Percentiles rank a stretch among this genome's conserved stretches.
Evolutionary conservation across 164 flowering plant genomes (phyloP).

Genomic region (Hamamelis virginiana): DNA sequence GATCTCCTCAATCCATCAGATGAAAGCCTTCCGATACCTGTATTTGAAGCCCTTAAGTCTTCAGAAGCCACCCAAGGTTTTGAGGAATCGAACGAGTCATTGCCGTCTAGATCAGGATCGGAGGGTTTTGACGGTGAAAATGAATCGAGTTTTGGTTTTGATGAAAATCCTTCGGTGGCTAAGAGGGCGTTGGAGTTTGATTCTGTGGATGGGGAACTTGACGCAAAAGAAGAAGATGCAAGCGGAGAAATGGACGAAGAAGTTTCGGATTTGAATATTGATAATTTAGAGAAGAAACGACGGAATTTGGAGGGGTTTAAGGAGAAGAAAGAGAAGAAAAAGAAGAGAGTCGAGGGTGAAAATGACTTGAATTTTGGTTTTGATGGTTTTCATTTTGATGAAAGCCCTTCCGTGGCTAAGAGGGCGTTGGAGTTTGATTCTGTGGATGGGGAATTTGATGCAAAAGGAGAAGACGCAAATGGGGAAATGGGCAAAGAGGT

Average conservation of each 20-base stretch:
- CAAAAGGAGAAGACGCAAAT: not conserved
- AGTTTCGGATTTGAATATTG: conserved; percentile 14
- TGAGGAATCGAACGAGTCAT: not conserved
- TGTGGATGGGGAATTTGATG: conserved; percentile 8
- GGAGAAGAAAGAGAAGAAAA: conserved; percentile 23
- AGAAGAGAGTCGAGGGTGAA: no score
- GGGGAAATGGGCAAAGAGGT: conserved; percentile 2
- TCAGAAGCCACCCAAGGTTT: not conserved
- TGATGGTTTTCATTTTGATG: no score
- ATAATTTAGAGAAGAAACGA: conserved; percentile 18
- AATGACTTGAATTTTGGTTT: not conserved
- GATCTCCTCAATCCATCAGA: not conserved
- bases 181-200: conserved; percentile 39
- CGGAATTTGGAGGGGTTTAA: conserved; percentile 10
- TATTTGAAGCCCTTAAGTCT: conserved; percentile 5
- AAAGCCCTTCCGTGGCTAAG: conserved; percentile 19
- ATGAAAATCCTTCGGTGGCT: conserved; percentile 5
- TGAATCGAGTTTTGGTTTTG: not conserved
- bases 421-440: conserved; percentile 36
- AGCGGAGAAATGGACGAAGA: not conserved
- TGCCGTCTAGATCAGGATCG: not conserved
- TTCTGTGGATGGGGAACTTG: conserved; percentile 10
- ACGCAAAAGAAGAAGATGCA: not conserved
- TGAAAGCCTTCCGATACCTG: not conserved
- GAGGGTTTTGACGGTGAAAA: not conserved